Base-by-base conservation (phyloP, 108 stramenopile species). In the Fistulifera solaris region DNA sequence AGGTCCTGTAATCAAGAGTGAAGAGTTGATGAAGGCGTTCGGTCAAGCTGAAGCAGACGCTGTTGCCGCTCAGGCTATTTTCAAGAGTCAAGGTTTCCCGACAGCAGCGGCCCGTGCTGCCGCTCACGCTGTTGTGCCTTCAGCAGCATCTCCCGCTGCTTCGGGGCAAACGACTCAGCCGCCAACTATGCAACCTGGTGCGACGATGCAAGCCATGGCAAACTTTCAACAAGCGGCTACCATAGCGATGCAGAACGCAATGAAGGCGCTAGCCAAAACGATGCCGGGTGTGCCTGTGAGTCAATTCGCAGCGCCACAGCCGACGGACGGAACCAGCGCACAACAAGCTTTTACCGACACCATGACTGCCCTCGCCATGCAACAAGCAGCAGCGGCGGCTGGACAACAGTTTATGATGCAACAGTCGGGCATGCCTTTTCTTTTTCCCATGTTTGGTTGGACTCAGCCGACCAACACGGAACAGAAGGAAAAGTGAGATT, bases 201-300 rank as follows among this genome's bases (percentile, higher is more conserved):
- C 72, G 26, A 78, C 77, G 25, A 78, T 78, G 77, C 77, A 78
- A 56, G 77, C 77, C 42, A 78, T 78, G 77, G 72, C 77, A 16
- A 73, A 66, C 66, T 78, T 78, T 48, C 77, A 78, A 40, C 77
- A 78, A 49, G 77, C 77, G 5, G 77, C 77, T 7, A 66, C 77
- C 4, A 71, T 65, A 7, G 77, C 77, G 35, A 78, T 78, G 77
- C 68, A 78, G 38, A 61, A 67, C 1, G 77, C 77, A 6, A 68
- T 69, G 41, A 62, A 64, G 45, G 66, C 63, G 26, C 65, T 78
- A 68, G 31, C 31, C 3, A 64, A 76, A 39, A 47, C 58, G 15
- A 58, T 47, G 0, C 71, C 68, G 21, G 77, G 61, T 6, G 44
- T 63, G 1, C 54, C 38, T 43, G 25, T 63, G 18, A 52, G 48